Conservation (phyloP, 2,329 filamentous ascomycete species). For the Shiraia bambusicola region DNA sequence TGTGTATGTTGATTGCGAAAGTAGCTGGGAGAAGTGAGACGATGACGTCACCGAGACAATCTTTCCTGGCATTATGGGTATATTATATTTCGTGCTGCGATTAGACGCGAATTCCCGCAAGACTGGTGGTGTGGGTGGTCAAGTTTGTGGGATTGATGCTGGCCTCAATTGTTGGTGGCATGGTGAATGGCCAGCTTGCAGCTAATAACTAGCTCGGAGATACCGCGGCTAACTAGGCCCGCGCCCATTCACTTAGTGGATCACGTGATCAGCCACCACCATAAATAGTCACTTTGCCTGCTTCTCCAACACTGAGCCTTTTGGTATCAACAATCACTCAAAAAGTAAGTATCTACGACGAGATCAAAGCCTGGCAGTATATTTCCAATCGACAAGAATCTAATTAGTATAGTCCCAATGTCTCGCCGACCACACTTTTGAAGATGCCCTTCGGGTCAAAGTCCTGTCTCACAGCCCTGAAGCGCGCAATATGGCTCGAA, state of each 20-base stretch:
- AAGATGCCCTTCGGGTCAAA: constrained; percentile 54
- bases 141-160: neutral
- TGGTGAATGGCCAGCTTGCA: too few species aligned
- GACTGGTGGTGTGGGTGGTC: neutral
- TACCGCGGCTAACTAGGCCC: too few species aligned
- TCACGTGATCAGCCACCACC: too few species aligned
- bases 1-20: constrained; percentile 42
- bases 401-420: constrained; percentile 47
- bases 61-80: constrained; percentile 33
- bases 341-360: too few species aligned
- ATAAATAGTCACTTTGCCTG: too few species aligned
- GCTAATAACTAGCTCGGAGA: too few species aligned
- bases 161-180: too few species aligned
- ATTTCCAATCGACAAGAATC: too few species aligned
- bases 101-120: neutral
- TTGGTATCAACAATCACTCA: too few species aligned
- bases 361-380: too few species aligned
- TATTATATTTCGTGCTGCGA: neutral
- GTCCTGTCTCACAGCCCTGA: constrained; percentile 52
- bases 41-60: constrained; percentile 36
- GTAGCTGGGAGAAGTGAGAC: constrained; percentile 40
- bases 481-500: constrained; percentile 49
- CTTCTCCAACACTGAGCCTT: too few species aligned
- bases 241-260: too few species aligned
- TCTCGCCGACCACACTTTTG: constrained; percentile 53